Base-by-base conservation (phyloP, 306 rosid genomes). In the Medicago arabica region DNA sequence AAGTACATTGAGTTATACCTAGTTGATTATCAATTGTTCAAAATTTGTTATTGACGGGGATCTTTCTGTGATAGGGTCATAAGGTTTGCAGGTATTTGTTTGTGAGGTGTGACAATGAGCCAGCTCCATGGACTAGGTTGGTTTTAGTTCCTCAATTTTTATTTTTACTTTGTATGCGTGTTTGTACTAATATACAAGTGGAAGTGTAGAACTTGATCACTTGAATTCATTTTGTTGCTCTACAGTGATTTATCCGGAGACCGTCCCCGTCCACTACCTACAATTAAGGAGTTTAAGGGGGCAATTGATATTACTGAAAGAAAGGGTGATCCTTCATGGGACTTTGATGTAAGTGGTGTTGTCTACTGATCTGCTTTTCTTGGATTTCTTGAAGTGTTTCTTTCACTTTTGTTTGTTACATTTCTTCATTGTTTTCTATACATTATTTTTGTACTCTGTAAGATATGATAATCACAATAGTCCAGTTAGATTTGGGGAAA, bases 81-180 rank as follows among this genome's bases (percentile, higher is more conserved):
- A 85, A 87, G 86, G 90, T 90, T 11, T 90, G 98, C 62, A 71
- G 96, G 59, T 93, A 84, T 76, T 79, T 89, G 38, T 93, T 90
- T 49, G 91, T 93, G 58, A 82, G 98, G 80, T 90, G 95, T 73
- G 98, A 93, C 78, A 89, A 93, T 41, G 96, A 87, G 71, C 90
- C 94, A 9, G 95, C 96, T 1, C 96, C 98, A 2, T 87, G 96
- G 98, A 82, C 93, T 44, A 87, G 88, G 95, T 83, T 69, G 1
- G 69, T 69, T 69, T 28, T 49, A 38, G 47, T 36, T 63, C 25
- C 69, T n/a, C 18, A 10, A 3, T 61, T 51, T 68, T 12, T 13
- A 43, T 40, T 9, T 66, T 19, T 5, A 4, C 6, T 9, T 7
- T 40, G 12, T 36, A 0, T 66, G 34, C 74, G 41, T 71, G 17